These are phyloP conservation scores for Penicillium ucsense DNA, from an alignment of 495 filamentous ascomycete species.

Conservation along the genomic window DNA sequence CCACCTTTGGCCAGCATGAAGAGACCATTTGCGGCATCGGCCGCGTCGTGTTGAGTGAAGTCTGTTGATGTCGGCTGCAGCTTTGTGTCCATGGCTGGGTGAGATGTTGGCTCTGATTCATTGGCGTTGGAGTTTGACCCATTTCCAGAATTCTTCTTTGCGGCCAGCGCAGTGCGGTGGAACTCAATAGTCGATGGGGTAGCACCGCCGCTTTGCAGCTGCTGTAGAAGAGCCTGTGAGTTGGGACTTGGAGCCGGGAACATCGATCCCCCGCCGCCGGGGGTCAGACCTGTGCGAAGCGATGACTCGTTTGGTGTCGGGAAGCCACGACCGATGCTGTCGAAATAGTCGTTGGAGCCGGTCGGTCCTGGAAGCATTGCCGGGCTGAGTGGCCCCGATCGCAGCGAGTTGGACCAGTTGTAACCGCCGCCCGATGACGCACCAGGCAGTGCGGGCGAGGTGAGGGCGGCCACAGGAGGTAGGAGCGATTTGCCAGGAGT, in stretches of 20 bases:
- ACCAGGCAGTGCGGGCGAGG: conserved; percentile 79
- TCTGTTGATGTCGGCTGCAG: conserved; percentile 38
- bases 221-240: conserved; percentile 68
- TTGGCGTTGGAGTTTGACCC: conserved; percentile 43
- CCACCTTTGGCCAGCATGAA: conserved; percentile 75
- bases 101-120: conserved; percentile 37
- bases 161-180: conserved; percentile 81
- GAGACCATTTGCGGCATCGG: conserved; percentile 90
- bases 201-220: conserved; percentile 68
- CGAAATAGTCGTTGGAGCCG: conserved; percentile 69
- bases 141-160: conserved; percentile 52
- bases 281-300: conserved; percentile 82
- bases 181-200: conserved; percentile 91
- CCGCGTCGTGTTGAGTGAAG: conserved; percentile 78
- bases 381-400: conserved; percentile 89
- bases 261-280: conserved; percentile 94
- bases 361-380: conserved; percentile 89
- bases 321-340: conserved; percentile 74
- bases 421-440: conserved; percentile 52
- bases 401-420: conserved; percentile 77
- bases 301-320: conserved; percentile 98
- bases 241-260: conserved; percentile 89
- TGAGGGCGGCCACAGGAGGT: conserved; percentile 82
- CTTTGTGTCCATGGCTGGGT: conserved; percentile 42
- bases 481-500: conserved; percentile 85